These are phyloP conservation scores for Penicillium parvum DNA, from an alignment of 495 filamentous ascomycete species.

Conservation along the genomic window DNA sequence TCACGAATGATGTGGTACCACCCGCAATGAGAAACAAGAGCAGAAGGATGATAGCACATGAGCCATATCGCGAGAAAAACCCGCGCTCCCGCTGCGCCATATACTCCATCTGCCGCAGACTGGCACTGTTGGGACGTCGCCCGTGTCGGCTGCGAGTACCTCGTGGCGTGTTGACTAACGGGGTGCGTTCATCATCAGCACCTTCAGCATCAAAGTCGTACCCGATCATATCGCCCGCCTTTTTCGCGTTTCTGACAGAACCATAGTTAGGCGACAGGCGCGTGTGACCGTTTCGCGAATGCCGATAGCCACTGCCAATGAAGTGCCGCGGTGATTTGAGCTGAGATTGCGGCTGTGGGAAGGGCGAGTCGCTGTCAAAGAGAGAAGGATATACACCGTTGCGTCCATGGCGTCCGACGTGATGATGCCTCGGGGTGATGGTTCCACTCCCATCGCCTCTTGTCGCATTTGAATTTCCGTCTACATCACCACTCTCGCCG, in stretches of 20 bases:
- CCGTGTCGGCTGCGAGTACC: constrained; percentile 56
- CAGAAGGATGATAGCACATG: constrained; percentile 69
- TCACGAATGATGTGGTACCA: constrained; percentile 78
- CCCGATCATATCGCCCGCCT: constrained; percentile 47
- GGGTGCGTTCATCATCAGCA: constrained; percentile 87
- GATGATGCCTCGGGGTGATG: constrained; percentile 66
- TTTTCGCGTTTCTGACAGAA: constrained; percentile 45
- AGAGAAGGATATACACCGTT: constrained; percentile 65
- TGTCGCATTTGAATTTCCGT: constrained; percentile 57
- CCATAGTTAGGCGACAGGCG: constrained; percentile 36
- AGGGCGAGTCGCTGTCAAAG: constrained; percentile 74
- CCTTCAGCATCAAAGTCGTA: constrained; percentile 70
- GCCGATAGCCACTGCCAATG: constrained; percentile 32
- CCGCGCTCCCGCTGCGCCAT: constrained; percentile 63
- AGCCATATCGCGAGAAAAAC: constrained; percentile 67
- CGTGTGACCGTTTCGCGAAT: constrained; percentile 30
- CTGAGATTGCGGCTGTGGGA: constrained; percentile 42
- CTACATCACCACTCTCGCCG: constrained; percentile 55
- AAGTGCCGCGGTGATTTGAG: constrained; percentile 61
- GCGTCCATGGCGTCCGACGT: constrained; percentile 69
- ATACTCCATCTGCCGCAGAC: constrained; percentile 69
- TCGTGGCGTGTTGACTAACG: constrained; percentile 67
- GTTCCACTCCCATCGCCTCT: constrained; percentile 56
- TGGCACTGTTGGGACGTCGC: constrained; percentile 54
- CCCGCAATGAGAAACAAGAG: constrained; percentile 73